Evolutionary conservation across 768 basidiomycete genomes (phyloP).

Genomic region (Phanerochaete carnosa): DNA sequence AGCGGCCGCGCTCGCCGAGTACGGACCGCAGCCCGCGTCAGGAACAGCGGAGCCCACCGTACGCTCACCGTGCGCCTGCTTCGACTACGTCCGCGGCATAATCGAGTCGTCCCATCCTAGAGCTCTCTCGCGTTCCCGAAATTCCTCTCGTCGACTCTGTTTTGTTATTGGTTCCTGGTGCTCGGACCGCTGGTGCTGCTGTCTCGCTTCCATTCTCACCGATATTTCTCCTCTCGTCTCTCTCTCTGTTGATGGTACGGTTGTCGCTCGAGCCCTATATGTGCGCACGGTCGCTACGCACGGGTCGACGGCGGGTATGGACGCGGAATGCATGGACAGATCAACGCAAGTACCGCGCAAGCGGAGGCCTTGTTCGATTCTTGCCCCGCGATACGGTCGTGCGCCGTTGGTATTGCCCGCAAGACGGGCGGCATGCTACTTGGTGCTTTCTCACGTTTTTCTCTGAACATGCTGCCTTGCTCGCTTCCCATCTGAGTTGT

Average conservation of each 20-base stretch:
- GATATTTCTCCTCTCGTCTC: background rate
- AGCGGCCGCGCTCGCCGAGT: conserved; percentile 10
- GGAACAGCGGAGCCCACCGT: conserved; percentile 12
- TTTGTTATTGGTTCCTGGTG: background rate
- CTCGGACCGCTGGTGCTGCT: background rate
- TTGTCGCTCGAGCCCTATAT: background rate
- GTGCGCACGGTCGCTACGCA: background rate
- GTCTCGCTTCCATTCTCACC: background rate
- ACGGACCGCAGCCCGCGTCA: conserved; percentile 6
- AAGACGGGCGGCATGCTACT: background rate
- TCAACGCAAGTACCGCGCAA: too few species aligned
- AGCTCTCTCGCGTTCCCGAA: background rate
- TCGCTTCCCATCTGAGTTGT: too few species aligned
- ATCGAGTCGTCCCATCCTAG: background rate
- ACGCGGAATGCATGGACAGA: too few species aligned
- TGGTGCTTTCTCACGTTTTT: background rate
- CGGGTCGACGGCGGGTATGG: background rate
- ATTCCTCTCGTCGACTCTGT: background rate
- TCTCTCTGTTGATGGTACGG: background rate
- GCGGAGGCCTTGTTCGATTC: too few species aligned
- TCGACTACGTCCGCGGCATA: background rate
- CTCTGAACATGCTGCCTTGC: background rate
- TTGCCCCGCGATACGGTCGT: too few species aligned
- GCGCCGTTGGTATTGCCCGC: background rate
- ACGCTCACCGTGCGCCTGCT: conserved; percentile 6